phyloP scores from a whole-genome alignment of 495 filamentous ascomycete species.

The Xanthoparmelia taractica region DNA sequence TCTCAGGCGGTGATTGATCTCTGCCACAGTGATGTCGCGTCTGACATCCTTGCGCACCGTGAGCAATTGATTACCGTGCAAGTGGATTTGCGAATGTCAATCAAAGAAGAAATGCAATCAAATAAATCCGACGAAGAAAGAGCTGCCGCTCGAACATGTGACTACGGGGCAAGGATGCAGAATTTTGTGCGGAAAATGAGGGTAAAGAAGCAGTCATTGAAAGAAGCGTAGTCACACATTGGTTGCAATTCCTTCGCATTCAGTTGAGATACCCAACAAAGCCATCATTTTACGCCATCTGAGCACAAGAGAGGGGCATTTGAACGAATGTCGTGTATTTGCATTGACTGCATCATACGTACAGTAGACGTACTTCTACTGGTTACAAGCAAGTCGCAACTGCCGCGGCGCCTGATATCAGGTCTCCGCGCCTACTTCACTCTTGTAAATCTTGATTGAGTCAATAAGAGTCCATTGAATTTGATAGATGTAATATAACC shows the following conservation, averaged over 20 bases:
- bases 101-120: slow-evolving; percentile 39
- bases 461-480: too few relatives aligned
- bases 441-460: too few relatives aligned
- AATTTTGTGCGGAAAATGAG: slow-evolving; percentile 38
- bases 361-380: too few relatives aligned
- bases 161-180: slow-evolving; percentile 42
- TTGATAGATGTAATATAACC: too few relatives aligned
- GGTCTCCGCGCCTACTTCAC: too few relatives aligned
- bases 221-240: background rate
- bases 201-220: slow-evolving; percentile 5
- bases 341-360: too few relatives aligned
- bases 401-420: too few relatives aligned
- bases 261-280: background rate
- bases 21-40: slow-evolving; percentile 24
- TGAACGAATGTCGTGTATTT: too few relatives aligned
- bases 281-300: background rate
- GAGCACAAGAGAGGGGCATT: background rate
- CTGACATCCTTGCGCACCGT: slow-evolving; percentile 29
- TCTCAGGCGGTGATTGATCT: slow-evolving; percentile 18
- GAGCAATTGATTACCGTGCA: slow-evolving; percentile 33
- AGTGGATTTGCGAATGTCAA: slow-evolving; percentile 31
- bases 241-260: background rate
- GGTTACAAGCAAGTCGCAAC: too few relatives aligned
- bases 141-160: slow-evolving; percentile 40
- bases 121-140: slow-evolving; percentile 39